Evolutionary conservation across 129 eudicot species (phyloP).

Genomic region (Arctium lappa): DNA sequence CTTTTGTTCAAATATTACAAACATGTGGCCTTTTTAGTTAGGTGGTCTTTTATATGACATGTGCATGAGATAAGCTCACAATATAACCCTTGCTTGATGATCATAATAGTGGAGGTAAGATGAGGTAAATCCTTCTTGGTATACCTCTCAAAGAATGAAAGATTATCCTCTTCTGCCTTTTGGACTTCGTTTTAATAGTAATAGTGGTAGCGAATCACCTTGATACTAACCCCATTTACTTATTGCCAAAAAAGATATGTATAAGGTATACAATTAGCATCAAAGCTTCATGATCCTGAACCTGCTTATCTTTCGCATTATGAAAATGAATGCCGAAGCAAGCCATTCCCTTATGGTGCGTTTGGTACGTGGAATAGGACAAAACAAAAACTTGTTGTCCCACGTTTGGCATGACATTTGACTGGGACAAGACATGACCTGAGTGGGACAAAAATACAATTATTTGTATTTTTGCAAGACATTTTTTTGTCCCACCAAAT

Average conservation of each 20-base stretch:
- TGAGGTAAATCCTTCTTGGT: neutral
- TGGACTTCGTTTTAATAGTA: neutral
- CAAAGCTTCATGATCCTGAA: neutral
- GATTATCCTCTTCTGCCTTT: neutral
- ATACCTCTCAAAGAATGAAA: neutral
- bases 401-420: too few relatives aligned
- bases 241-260: neutral
- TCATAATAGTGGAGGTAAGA: neutral
- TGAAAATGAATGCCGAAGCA: constrained; percentile 3
- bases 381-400: too few relatives aligned
- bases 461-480: too few relatives aligned
- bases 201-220: neutral
- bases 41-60: neutral
- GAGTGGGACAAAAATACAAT: too few relatives aligned
- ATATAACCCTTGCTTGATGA: neutral
- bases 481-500: too few relatives aligned
- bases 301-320: constrained; percentile 4
- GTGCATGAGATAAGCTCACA: too few relatives aligned
- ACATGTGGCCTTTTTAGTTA: too few relatives aligned
- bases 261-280: constrained; percentile 3
- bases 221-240: neutral
- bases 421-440: too few relatives aligned
- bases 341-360: neutral
- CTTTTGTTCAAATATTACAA: too few relatives aligned
- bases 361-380: too few relatives aligned